Evolutionary conservation across 495 filamentous ascomycete species (phyloP).

Genomic region (Echria macrotheca): DNA sequence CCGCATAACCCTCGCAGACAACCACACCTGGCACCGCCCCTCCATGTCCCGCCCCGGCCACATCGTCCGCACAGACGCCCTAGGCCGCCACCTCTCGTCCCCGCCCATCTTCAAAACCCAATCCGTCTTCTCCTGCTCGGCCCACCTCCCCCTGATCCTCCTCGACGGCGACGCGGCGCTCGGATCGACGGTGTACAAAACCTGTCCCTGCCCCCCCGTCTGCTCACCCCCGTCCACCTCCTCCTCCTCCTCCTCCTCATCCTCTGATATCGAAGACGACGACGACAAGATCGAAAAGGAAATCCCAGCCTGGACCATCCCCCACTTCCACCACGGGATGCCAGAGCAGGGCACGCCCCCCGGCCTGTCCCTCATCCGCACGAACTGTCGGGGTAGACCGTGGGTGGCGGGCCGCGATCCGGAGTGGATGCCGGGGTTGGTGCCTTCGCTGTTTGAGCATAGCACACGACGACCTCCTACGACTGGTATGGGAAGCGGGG

Average conservation of each 20-base stretch:
- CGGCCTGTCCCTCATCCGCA: conserved; percentile 15
- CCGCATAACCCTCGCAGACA: conserved; percentile 13
- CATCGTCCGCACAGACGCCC: conserved; percentile 8
- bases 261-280: background rate
- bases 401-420: conserved; percentile 19
- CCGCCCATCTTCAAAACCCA: conserved; percentile 10
- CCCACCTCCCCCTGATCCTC: conserved; percentile 27
- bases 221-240: too few species aligned
- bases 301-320: conserved; percentile 12
- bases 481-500: background rate
- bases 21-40: conserved; percentile 18
- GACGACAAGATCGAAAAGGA: background rate
- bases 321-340: conserved; percentile 24
- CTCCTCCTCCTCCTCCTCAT: too few species aligned
- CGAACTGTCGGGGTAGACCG: background rate
- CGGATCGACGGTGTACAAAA: conserved; percentile 7
- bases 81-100: background rate
- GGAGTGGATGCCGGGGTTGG: conserved; percentile 31
- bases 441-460: conserved; percentile 25
- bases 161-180: conserved; percentile 21
- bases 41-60: conserved; percentile 3
- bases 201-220: conserved; percentile 7
- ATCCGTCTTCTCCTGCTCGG: conserved; percentile 31
- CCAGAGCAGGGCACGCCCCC: background rate
- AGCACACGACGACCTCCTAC: too few species aligned